phyloP scores from a whole-genome alignment of 169 alveolate species.

The Toxoplasma gondii region DNA sequence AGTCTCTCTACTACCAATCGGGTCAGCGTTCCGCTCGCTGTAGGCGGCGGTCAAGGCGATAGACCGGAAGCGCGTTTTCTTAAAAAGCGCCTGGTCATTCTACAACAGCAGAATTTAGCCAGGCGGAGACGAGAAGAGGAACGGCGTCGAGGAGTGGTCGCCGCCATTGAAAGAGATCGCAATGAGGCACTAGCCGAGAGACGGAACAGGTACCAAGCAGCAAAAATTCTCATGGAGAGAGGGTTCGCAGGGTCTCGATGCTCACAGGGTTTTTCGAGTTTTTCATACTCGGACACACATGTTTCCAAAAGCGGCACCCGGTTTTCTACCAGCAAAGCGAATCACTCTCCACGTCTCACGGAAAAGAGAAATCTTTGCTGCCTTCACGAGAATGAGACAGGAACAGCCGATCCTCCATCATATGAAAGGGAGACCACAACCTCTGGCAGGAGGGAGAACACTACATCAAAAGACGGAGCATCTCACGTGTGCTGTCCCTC shows the following conservation, averaged over 20 bases:
- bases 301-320: no score
- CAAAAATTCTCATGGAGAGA: not conserved
- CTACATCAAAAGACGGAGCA: no score
- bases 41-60: not conserved
- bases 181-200: conserved; percentile 13
- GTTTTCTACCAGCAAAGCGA: no score
- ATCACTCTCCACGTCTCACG: no score
- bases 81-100: not conserved
- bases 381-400: no score
- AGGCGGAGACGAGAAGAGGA: not conserved
- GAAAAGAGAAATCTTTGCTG: no score
- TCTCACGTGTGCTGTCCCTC: no score
- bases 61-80: not conserved
- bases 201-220: not conserved
- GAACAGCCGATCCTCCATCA: no score
- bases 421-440: no score
- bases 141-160: not conserved
- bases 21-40: conserved; percentile 8
- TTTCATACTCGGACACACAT: no score
- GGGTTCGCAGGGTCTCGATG: not conserved
- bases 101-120: not conserved
- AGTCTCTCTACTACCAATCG: not conserved
- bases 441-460: no score
- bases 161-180: not conserved
- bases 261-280: no score